Base-by-base conservation (phyloP, 805 yeast species). In the Phaffomyces thermotolerans region DNA sequence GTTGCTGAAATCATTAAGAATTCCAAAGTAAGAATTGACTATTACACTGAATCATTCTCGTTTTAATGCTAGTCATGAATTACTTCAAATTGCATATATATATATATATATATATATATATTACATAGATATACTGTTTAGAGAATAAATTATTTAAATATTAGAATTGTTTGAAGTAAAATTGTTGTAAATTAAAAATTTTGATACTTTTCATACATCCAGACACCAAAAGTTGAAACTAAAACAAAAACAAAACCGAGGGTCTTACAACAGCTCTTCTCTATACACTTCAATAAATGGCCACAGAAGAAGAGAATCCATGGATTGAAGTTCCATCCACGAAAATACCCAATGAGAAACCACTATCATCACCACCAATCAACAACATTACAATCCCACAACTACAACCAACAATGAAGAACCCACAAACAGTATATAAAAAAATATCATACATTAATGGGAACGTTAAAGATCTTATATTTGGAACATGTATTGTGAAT, bases 401-500 rank as follows among this genome's bases (percentile, higher is more conserved):
- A 17, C 15, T 8, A 27, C 29, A 27, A 4, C 12, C 12, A 27
- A 27, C 14, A 10, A 8, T 27, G 12, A 27, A 27, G 3, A 27
- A 27, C 12, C 29, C 12, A 27, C 29, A 27, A 27, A 12, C 29
- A 27, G 12, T 10, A 27, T 9, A 34, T 13, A 41, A 49, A n/a
- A 56, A 53, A 36, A 34, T 49, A n/a, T 52, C 56, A 3, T 33
- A 44, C 29, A 52, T 58, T 20, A 41, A 50, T n/a, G 52, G 55
- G 1, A 24, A n/a, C 5, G 41, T 52, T 17, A 53, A 42, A 8
- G 60, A 57, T 17, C 38, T 79, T 52, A 75, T 91, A 2, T 81
- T 86, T 60, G 96, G 96, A 12, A 76, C 90, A 4, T 83, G 95
- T 51, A 75, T 93, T 13, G 95, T 90, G 18, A 95, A 95, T 52